Evolutionary conservation across 2,329 filamentous ascomycete genomes (phyloP), one percentile per base, ranked within the genome.

Genomic region (Venturia aucupariae): DNA sequence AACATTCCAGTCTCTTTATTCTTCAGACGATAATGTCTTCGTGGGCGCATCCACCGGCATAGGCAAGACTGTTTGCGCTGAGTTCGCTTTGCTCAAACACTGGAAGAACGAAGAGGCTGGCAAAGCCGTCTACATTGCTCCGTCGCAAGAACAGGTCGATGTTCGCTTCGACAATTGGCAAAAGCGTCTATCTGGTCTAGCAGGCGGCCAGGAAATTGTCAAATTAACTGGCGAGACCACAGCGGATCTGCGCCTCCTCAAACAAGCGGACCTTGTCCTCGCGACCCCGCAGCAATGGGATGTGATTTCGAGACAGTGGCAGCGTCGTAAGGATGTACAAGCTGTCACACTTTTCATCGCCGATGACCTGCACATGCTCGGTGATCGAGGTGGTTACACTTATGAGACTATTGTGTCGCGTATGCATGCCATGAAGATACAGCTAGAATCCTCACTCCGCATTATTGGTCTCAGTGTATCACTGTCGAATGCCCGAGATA

Each of bases 321-420:
- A 96, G 77, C 86, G 93, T 65, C 87, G 94, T 65, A 97, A 96
- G 84, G 96, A 96, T 69, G 87, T 99, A 0, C 91, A 97, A 73
- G 89, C 86, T 3, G 89, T 97, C 24, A 86, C 92, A 70, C 81
- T 99, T 0, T 92, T 99, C 74, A 92, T 99, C 69, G 92, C 93
- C 0, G 95, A 99, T 74, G 93, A 97, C 73, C 81, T 99, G 64
- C 94, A 99, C 73, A 87, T 97, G 80, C 82, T 99, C 38, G 94
- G 93, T 66, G 92, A 92, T 17, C 85, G 88, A 62, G 84, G 86
- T 67, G 95, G 94, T 38, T 95, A 93, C 73, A 83, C 95, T 38
- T 99, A 99, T 75, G 94, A 99, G 79, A 90, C 94, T 62, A 87
- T 99, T 62, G 90, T 99, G n/a, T 97, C 94, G 67, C 88, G 94